Evolutionary conservation across 225 moss, liverwort and hornwort genomes (phyloP), one percentile per base, ranked within the genome.

Genomic region (Sphagnum tenellum): DNA sequence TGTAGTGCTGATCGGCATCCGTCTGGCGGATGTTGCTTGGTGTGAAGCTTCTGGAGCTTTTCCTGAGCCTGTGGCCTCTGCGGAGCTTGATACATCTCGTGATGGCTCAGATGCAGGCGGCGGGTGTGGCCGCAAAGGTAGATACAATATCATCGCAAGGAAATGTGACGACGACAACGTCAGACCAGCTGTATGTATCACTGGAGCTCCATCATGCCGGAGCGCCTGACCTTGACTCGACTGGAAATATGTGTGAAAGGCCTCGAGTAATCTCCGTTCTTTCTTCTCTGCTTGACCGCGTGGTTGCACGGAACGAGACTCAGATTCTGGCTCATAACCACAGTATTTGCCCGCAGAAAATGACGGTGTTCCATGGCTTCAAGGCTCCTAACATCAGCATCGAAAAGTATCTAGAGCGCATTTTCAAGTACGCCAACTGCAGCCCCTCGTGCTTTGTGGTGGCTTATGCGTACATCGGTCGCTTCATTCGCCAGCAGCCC

Each of bases 381-480:
- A 69, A 78, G 12, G 78, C 82, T 12, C 82, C 82, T 9, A 82
- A 73, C 10, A 82, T 82, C 50, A 76, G 72, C 73, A 82, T 83
- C 47, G 82, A 83, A 60, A 83, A 79, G 71, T 83, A 83, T 14
- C 45, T 83, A 57, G 82, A 83, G 66, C 68, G 82, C 58, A 83
- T 83, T 7, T 83, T 83, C 71, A 83, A 83, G 57, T 83, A 83
- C 45, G 77, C 79, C 3, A 79, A 83, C 74, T 83, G 83, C 74
- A 83, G 83, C 49, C 79, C 83, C 14, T 83, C 83, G 1, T 83
- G 83, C 55, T 83, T 83, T 61, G 83, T 79, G n/a, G 76, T 77
- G 11, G 83, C 79, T 6, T 83, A 83, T 60, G 76, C 79, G 3
- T 83, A 83, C 67, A 83, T 83, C 57, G 79, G 79, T 62, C 83